A percentile compares a stretch with the other conserved stretches of the same genome.
Conservation (phyloP, 805 yeast species). For the Ogataea saltuana region DNA sequence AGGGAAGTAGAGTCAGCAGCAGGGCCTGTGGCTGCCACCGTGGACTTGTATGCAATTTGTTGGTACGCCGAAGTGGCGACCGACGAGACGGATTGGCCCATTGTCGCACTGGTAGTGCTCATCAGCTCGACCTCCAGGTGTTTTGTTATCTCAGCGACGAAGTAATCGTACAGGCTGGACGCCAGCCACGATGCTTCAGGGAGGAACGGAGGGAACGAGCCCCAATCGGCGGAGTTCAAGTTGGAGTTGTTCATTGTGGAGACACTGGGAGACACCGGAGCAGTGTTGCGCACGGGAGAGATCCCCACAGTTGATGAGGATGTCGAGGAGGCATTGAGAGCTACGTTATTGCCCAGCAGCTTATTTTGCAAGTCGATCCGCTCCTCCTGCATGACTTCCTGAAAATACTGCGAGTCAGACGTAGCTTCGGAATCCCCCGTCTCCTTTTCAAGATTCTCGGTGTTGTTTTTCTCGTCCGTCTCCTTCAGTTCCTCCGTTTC, state of each 20-base stretch:
- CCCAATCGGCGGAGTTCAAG: constrained; percentile 3
- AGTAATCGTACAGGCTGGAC: constrained; percentile 12
- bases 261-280: background rate
- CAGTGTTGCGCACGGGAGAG: constrained; percentile 6
- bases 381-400: constrained; percentile 15
- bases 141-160: constrained; percentile 13
- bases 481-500: constrained; percentile 1
- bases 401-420: constrained; percentile 8
- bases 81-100: constrained; percentile 15
- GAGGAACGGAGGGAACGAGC: background rate
- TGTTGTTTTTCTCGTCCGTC: background rate
- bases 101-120: constrained; percentile 11
- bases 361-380: constrained; percentile 17
- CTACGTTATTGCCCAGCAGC: constrained; percentile 9
- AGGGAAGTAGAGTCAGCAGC: constrained; percentile 5
- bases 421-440: constrained; percentile 2
- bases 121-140: constrained; percentile 12
- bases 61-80: constrained; percentile 19
- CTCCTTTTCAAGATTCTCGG: background rate
- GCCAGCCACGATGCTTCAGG: constrained; percentile 14
- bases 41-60: constrained; percentile 8
- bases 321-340: constrained; percentile 11
- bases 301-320: constrained; percentile 14
- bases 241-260: constrained; percentile 6
- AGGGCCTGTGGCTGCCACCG: background rate